Base-by-base conservation (phyloP, 1,284 basidiomycete species). In the Coniophora puteana region DNA sequence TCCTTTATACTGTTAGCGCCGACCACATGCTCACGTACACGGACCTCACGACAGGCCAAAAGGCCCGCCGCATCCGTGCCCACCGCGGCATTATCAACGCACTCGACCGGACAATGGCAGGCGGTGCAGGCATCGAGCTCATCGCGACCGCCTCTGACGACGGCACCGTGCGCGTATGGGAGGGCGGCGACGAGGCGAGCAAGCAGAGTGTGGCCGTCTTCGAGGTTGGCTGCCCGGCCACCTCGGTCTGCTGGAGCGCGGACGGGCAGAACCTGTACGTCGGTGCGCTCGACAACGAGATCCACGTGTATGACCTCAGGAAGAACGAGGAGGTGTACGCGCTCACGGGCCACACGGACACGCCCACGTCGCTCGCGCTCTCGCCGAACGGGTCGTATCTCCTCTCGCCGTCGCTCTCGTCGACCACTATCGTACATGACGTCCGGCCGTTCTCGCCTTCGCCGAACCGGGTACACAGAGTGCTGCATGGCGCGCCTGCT, bases 261-360 rank as follows among this genome's bases (percentile, higher is more conserved):
- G 93, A 96, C 55, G 93, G 89, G 0, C 76, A 87, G 48, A 86
- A 80, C 48, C 72, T 93, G 43, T 96, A 89, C 51, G 79, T 89
- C n/a, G 91, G 85, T 8, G 92, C 89, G 6, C 63, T 97, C 52
- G 93, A 96, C 64, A 97, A 97, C 52, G 89, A 91, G 60, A 84
- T 96, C 48, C 91, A 95, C 60, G 93, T 92, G 18, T 93, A 88
- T 59, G 92, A 95, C 64, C 66, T 95, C 38, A 78, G 92, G 54
- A 92, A 91, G 61, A 69, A 78, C 48, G 77, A 84, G 50, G 72
- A 91, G 51, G 77, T 92, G 5, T 90, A 84, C 53, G 69, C 80
- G 5, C 76, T 94, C 8, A 65, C 71, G 27, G 91, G 90, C 5
- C 92, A 95, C 62, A 80, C 78, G 12, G 93, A 96, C 59, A 95